Base-by-base conservation (phyloP, 306 rosid genomes). In the Trifolium fragiferum region DNA sequence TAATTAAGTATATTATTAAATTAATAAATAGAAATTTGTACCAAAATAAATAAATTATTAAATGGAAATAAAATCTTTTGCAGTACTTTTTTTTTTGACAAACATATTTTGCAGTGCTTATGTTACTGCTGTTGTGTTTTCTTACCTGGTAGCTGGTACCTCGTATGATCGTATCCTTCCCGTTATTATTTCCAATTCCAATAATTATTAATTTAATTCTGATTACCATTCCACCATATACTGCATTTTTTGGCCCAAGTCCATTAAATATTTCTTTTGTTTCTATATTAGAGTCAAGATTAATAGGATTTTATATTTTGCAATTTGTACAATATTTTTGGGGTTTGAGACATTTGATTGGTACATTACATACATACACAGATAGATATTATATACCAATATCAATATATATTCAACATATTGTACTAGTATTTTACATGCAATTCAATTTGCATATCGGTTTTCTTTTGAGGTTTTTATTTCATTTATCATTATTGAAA, bases 371-470 rank as follows among this genome's bases (percentile, higher is more conserved):
- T 38, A 40, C 33, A 70, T 19, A 32, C 7, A 44, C 5, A 61
- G 23, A 41, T 53, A 63, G 51, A 64, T 65, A 72, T 19, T 54
- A 58, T 35, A 49, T 37, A n/a, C n/a, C 13, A 20, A 21, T 19
- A 51, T 60, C 27, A 25, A 25, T 25, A 25, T 25, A 35, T 35
- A 35, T 35, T 35, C 18, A 19, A 21, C 14, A n/a, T 30, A n/a
- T 30, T 15, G 12, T 58, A 18, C 4, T 53, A 47, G 4, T 19
- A 53, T 53, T n/a, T 7, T 47, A 60, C 74, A 78, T 69, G 73
- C 82, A 75, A 58, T 85, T 84, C 57, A 80, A 74, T 71, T 74
- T 67, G 70, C 68, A 43, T 77, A 78, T 71, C 43, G 35, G 67
- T 54, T 66, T 59, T 64, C 38, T 3, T 71, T 4, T 65, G 40